A percentile compares a stretch with the other conserved stretches of the same genome.
phyloP scores from a whole-genome alignment of 129 eudicot species.

The Pseudognaphalium luteoalbum region DNA sequence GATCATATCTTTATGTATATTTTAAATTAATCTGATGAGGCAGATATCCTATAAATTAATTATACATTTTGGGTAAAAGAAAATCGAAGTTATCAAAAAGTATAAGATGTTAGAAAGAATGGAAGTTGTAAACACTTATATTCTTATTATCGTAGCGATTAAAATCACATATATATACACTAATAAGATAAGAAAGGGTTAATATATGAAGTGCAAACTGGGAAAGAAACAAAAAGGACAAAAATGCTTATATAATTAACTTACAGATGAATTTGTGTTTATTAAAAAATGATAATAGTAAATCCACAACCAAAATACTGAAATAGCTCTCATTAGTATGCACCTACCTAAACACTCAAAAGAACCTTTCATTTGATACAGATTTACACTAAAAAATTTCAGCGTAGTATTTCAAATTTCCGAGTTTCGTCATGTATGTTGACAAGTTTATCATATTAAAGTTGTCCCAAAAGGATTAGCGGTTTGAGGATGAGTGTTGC shows the following conservation, averaged over 20 bases:
- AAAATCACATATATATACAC: too few species aligned
- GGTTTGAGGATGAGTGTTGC: constrained; percentile 44
- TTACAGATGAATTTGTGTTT: not conserved
- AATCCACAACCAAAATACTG: constrained; percentile 6
- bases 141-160: too few species aligned
- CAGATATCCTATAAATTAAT: too few species aligned
- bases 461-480: constrained; percentile 67
- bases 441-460: constrained; percentile 6
- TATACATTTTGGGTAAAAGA: too few species aligned
- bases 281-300: not conserved
- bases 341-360: constrained; percentile 25
- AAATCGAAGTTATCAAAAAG: too few species aligned
- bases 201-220: too few species aligned
- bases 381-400: constrained; percentile 14
- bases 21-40: too few species aligned
- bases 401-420: not conserved
- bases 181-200: too few species aligned
- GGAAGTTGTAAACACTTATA: too few species aligned
- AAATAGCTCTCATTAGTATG: constrained; percentile 1
- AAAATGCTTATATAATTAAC: not conserved
- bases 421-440: constrained; percentile 7
- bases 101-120: too few species aligned
- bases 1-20: too few species aligned
- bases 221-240: too few species aligned
- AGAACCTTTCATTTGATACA: constrained; percentile 15